Evolutionary conservation across 2,329 filamentous ascomycete species (phyloP), one percentile per base, ranked within the genome.

Genomic region (Penicillium palitans): DNA sequence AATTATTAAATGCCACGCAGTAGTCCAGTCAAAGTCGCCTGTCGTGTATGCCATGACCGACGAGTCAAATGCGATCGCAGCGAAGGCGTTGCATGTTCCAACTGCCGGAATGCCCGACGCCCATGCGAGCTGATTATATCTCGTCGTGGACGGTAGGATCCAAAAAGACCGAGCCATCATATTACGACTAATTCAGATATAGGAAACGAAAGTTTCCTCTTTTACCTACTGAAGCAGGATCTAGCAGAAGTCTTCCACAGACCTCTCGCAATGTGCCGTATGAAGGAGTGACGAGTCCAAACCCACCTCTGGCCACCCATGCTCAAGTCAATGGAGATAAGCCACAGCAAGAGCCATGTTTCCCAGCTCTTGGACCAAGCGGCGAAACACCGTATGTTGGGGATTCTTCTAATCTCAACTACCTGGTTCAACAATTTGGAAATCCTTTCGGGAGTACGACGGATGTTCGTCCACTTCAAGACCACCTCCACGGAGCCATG

Each of bases 351-450:
- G 29, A 51, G 45, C 57, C 60, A 17, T 59, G 49, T 35, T 61
- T 65, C 44, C 61, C 62, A 31, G 55, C 48, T 25, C 40, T 49
- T 3, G 58, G 24, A 3, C 45, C 57, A 19, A 45, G 55, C 13
- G 56, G 60, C 0, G 60, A 55, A 31, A 56, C 52, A 6, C 51
- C 47, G 19, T 68, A 66, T 50, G 58, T 69, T 29, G 66, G 59
- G 4, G 67, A 70, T 29, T 59, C 60, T n/a, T 66, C 61, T 15
- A 69, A 68, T 52, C 49, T 68, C 13, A 65, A 66, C 37, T 70
- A 70, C 45, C 27, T 70, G 33, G 57, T 70, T 37, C 60, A 60
- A 45, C 60, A 69, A 47, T 64, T 70, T 51, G 63, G 66, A 29
- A 59, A 68, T 51, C 67, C 67, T 4, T 68, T 67, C 24, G 49